phyloP scores from a whole-genome alignment of 768 basidiomycete species.

The Tremella mesenterica region DNA sequence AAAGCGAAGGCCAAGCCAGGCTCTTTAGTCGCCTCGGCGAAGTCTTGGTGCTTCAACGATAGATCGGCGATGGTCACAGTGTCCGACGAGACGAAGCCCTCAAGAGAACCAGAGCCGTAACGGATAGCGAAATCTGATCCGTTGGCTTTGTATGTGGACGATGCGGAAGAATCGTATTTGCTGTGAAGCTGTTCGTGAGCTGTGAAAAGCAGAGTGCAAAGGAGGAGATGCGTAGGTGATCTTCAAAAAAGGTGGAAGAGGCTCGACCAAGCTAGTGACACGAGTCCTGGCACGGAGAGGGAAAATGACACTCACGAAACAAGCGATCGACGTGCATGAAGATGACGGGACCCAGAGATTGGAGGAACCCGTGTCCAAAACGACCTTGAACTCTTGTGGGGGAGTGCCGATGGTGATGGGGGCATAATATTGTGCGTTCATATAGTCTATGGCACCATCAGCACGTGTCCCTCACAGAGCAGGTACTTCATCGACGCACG shows the following conservation, averaged over 20 bases:
- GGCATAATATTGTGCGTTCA: constrained; percentile 95
- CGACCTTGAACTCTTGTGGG: constrained; percentile 86
- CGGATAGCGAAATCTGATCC: constrained; percentile 80
- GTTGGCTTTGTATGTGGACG: constrained; percentile 80
- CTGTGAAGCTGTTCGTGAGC: constrained; percentile 55
- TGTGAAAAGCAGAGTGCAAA: too few species aligned
- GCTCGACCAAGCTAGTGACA: too few species aligned
- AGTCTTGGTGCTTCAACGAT: constrained; percentile 63
- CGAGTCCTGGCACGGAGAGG: not conserved
- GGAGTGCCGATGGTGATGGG: constrained; percentile 77
- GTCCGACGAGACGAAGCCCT: constrained; percentile 89
- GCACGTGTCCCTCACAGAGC: not conserved
- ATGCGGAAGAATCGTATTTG: constrained; percentile 75
- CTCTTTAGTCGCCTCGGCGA: constrained; percentile 91
- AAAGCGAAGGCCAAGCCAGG: constrained; percentile 93
- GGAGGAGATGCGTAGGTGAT: too few species aligned
- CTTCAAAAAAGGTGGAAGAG: too few species aligned
- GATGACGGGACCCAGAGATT: constrained; percentile 81
- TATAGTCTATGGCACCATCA: constrained; percentile 60
- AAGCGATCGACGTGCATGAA: constrained; percentile 42
- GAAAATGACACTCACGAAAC: constrained; percentile 36
- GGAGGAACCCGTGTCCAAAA: constrained; percentile 68
- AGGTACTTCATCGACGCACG: too few species aligned
- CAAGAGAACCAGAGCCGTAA: constrained; percentile 94
- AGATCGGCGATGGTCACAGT: constrained; percentile 72